A percentile compares a stretch with the other conserved stretches of the same genome.
phyloP scores from a whole-genome alignment of 1,284 basidiomycete species.

The Irpex rosettiformis region DNA sequence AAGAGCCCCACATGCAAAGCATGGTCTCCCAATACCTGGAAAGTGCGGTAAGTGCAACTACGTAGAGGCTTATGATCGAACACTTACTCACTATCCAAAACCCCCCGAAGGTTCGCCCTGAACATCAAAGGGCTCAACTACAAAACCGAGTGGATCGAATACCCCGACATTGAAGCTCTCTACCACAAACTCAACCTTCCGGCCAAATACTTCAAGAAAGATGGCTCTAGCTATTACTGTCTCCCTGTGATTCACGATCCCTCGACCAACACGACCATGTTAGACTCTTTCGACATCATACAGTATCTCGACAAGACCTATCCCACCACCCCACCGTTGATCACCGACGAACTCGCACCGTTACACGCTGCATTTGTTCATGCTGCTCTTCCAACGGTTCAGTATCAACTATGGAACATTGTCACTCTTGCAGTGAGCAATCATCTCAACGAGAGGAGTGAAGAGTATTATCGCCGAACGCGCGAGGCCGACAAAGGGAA shows the following conservation, averaged over 20 bases:
- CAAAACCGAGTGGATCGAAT: conserved; percentile 29
- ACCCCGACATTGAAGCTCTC: conserved; percentile 26
- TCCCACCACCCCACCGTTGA: conserved; percentile 17
- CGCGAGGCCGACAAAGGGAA: conserved; percentile 11
- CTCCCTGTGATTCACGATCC: conserved; percentile 25
- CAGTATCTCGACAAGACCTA: conserved; percentile 27
- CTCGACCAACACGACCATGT: conserved; percentile 1
- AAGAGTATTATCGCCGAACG: conserved; percentile 14
- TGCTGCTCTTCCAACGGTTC: background rate
- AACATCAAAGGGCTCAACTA: conserved; percentile 27
- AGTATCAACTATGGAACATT: conserved; percentile 1
- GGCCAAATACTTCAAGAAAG: conserved; percentile 10
- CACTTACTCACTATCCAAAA: background rate
- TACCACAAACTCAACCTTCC: conserved; percentile 21
- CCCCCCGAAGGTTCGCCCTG: conserved; percentile 19
- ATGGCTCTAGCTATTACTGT: conserved; percentile 20
- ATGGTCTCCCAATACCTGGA: conserved; percentile 15
- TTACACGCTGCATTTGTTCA: conserved; percentile 15
- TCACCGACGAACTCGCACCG: conserved; percentile 18
- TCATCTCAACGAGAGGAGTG: conserved; percentile 11
- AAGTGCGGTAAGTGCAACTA: conserved; percentile 8
- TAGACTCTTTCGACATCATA: conserved; percentile 24
- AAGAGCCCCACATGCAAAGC: conserved; percentile 8
- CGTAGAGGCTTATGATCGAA: background rate
- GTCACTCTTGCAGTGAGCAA: background rate